Evolutionary conservation across 2,329 filamentous ascomycete genomes (phyloP).

Genomic region (Clonostachys chloroleuca): DNA sequence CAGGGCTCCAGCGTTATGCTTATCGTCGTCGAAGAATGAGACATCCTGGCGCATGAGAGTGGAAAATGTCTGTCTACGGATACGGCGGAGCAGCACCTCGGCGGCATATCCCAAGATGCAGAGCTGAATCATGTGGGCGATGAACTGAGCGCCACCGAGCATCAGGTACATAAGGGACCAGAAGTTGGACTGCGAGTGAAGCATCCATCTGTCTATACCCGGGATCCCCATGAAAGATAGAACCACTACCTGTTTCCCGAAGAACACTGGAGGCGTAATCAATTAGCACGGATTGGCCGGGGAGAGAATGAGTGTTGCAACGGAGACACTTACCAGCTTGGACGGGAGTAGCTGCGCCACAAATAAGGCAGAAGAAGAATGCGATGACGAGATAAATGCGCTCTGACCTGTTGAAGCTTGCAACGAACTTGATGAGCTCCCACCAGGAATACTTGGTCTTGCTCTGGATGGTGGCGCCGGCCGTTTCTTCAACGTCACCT

Average conservation of each 20-base stretch:
- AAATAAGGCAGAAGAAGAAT: constrained; percentile 69
- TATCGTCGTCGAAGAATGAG: constrained; percentile 32
- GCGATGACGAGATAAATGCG: constrained; percentile 68
- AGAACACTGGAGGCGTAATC: background rate
- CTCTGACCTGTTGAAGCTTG: constrained; percentile 72
- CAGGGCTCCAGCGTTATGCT: constrained; percentile 31
- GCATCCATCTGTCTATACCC: constrained; percentile 1
- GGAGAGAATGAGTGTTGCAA: too few relatives aligned
- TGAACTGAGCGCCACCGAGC: constrained; percentile 34
- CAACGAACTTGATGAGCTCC: constrained; percentile 75
- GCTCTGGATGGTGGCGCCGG: too few relatives aligned
- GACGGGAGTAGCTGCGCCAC: constrained; percentile 73
- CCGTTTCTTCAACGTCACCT: too few relatives aligned
- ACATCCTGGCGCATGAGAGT: constrained; percentile 33
- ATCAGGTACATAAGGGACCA: constrained; percentile 49
- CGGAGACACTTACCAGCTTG: constrained; percentile 32
- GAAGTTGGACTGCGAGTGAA: constrained; percentile 39
- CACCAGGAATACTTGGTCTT: constrained; percentile 59
- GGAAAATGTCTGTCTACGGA: constrained; percentile 59
- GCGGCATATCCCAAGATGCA: constrained; percentile 25
- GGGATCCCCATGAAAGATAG: background rate
- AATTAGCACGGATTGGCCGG: too few relatives aligned
- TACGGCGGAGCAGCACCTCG: constrained; percentile 65
- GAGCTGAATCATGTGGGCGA: constrained; percentile 35
- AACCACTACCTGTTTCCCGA: constrained; percentile 1